A percentile compares a stretch with the other conserved stretches of the same genome.
Evolutionary conservation across 1,284 basidiomycete species (phyloP).

Genomic region (Rhodotorula sp.): DNA sequence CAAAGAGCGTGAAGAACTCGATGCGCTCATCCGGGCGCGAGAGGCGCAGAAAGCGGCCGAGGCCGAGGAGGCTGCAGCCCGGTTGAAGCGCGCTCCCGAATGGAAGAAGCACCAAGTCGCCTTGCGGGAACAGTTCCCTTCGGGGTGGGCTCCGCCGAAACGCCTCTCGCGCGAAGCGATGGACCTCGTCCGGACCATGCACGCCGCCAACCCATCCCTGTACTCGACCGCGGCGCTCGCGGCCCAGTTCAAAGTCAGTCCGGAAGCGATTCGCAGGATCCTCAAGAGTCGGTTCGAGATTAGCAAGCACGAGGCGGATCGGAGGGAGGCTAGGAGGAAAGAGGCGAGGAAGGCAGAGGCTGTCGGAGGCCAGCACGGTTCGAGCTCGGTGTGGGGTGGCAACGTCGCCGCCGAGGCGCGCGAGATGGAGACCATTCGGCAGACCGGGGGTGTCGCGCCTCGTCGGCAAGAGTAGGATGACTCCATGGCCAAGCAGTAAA

Average conservation of each 20-base stretch:
- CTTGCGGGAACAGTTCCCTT: constrained; percentile 35
- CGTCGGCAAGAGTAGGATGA: neutral
- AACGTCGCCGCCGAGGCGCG: constrained; percentile 11
- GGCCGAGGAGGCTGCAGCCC: neutral
- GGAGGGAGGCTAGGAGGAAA: constrained; percentile 56
- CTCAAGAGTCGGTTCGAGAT: constrained; percentile 77
- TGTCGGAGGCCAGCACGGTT: neutral
- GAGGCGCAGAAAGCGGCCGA: neutral
- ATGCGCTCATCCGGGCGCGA: neutral
- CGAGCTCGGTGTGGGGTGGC: constrained; percentile 5
- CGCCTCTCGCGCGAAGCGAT: constrained; percentile 88
- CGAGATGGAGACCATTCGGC: constrained; percentile 11
- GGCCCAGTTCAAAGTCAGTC: constrained; percentile 74
- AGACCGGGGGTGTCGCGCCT: neutral
- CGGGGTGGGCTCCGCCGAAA: constrained; percentile 72
- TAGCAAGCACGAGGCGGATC: constrained; percentile 44
- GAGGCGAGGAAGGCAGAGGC: constrained; percentile 48
- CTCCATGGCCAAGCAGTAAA: neutral
- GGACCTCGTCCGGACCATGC: constrained; percentile 73
- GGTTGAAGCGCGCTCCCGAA: neutral
- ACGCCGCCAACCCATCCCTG: constrained; percentile 64
- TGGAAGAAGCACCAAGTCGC: constrained; percentile 31
- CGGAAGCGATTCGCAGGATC: constrained; percentile 81
- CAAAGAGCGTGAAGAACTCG: neutral
- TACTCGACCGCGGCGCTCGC: constrained; percentile 72